These are phyloP conservation scores for Sparassis latifolia DNA, from an alignment of 1,284 basidiomycete genomes.

Conservation along the genomic window DNA sequence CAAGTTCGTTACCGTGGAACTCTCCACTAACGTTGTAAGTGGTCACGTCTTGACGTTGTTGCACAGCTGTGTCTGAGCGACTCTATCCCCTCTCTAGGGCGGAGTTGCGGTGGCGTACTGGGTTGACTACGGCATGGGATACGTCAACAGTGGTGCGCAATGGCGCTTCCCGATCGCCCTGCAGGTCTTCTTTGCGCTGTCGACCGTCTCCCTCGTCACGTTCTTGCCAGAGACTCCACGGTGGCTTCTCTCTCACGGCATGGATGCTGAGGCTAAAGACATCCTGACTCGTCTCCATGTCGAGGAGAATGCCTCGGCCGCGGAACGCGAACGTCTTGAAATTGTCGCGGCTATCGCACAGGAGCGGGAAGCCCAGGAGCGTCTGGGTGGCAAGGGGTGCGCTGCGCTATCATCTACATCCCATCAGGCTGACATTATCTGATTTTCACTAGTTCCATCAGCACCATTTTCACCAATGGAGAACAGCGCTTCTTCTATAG, in stretches of 20 bases:
- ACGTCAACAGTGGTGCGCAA: slow-evolving; percentile 42
- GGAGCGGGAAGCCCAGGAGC: slow-evolving; percentile 27
- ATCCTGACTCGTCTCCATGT: slow-evolving; percentile 49
- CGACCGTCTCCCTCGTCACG: slow-evolving; percentile 32
- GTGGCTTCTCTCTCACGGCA: slow-evolving; percentile 48
- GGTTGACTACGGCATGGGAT: slow-evolving; percentile 56
- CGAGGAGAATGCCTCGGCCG: slow-evolving; percentile 42
- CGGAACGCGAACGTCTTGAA: slow-evolving; percentile 53
- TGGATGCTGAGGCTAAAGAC: slow-evolving; percentile 36
- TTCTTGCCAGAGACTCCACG: slow-evolving; percentile 56
- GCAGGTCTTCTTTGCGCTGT: slow-evolving; percentile 30
- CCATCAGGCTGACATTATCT: slow-evolving; percentile 26
- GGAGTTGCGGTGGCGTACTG: slow-evolving; percentile 32
- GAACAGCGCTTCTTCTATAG: slow-evolving; percentile 46
- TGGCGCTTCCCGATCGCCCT: slow-evolving; percentile 57
- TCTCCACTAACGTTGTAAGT: slow-evolving; percentile 25
- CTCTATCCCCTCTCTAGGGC: not conserved
- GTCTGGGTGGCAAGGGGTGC: slow-evolving; percentile 36
- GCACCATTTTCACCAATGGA: slow-evolving; percentile 35
- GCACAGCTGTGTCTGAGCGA: not conserved
- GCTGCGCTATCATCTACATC: slow-evolving; percentile 30
- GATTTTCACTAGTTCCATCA: slow-evolving; percentile 44
- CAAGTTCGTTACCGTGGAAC: not conserved
- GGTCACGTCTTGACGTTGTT: slow-evolving; percentile 36
- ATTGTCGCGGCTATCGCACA: slow-evolving; percentile 48